Percentiles rank a stretch among this genome's conserved stretches.
Conservation (phyloP, 78 protist genomes). For the Dictyostelium capitatum region DNA sequence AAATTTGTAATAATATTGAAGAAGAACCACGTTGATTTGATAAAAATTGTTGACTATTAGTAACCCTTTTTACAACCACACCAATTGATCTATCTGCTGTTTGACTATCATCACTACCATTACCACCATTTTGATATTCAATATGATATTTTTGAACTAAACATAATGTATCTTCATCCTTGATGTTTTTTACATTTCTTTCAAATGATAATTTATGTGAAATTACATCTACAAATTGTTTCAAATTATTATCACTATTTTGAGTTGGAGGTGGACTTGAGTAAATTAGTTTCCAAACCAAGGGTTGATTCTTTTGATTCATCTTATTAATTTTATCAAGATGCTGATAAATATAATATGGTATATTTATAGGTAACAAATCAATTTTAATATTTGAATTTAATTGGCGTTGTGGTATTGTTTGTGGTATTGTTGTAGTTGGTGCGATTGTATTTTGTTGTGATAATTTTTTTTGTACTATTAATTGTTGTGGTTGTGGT, state of each 20-base stretch:
- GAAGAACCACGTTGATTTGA: not conserved
- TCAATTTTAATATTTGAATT: not conserved
- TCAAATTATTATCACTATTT: not conserved
- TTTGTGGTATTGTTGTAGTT: not conserved
- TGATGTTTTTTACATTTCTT: conserved; percentile 11
- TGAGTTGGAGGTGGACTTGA: not conserved
- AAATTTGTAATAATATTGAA: conserved; percentile 5
- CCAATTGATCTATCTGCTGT: conserved; percentile 14
- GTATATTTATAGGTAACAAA: conserved; percentile 27
- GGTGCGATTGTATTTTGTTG: not conserved
- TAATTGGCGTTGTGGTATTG: not conserved
- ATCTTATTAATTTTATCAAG: conserved; percentile 6
- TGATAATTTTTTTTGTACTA: not conserved
- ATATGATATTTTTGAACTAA: conserved; percentile 18
- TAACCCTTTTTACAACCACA: not conserved
- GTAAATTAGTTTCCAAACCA: conserved; percentile 44
- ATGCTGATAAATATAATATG: conserved; percentile 18
- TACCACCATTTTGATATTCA: not conserved
- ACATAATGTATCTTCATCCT: not conserved
- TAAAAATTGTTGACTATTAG: not conserved
- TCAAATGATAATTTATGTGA: not conserved
- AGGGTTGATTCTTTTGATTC: not conserved
- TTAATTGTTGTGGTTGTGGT: not conserved
- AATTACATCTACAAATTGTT: not conserved
- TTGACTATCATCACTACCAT: not conserved